phyloP scores from a whole-genome alignment of 2,329 filamentous ascomycete species.

The Cercospora nicotianae region DNA sequence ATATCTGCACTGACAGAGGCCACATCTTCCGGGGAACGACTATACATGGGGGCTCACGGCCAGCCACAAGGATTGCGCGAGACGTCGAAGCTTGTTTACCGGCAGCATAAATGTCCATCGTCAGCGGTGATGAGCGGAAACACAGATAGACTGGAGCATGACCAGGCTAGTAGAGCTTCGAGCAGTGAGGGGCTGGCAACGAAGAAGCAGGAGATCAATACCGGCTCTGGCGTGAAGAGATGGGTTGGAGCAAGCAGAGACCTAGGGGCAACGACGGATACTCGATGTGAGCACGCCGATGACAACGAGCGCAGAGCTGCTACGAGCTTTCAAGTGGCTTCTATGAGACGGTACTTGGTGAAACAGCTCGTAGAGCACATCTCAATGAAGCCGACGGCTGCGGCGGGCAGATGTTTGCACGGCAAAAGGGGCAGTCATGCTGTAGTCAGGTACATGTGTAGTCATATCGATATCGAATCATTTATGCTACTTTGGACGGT shows the following conservation, averaged over 20 bases:
- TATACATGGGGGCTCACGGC: too few species aligned
- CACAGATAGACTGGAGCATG: too few species aligned
- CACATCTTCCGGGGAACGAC: too few species aligned
- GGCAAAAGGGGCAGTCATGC: not conserved
- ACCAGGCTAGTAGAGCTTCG: too few species aligned
- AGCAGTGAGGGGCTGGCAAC: too few species aligned
- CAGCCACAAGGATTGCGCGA: too few species aligned
- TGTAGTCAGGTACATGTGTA: not conserved
- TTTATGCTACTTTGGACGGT: not conserved
- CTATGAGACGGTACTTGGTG: not conserved
- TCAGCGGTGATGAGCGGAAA: too few species aligned
- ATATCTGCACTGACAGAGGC: too few species aligned
- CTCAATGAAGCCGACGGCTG: not conserved
- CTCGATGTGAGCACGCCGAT: not conserved
- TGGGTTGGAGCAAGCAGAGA: not conserved
- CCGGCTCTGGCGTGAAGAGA: not conserved
- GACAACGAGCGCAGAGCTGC: not conserved
- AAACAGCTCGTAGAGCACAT: not conserved
- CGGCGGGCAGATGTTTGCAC: not conserved
- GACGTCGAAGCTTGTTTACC: too few species aligned
- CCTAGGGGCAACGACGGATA: not conserved
- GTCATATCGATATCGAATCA: not conserved
- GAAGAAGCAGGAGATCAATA: too few species aligned
- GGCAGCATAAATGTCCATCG: too few species aligned
- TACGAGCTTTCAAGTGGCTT: not conserved